Conservation (phyloP, 768 basidiomycete species). For the Phylloporus scabripes region DNA sequence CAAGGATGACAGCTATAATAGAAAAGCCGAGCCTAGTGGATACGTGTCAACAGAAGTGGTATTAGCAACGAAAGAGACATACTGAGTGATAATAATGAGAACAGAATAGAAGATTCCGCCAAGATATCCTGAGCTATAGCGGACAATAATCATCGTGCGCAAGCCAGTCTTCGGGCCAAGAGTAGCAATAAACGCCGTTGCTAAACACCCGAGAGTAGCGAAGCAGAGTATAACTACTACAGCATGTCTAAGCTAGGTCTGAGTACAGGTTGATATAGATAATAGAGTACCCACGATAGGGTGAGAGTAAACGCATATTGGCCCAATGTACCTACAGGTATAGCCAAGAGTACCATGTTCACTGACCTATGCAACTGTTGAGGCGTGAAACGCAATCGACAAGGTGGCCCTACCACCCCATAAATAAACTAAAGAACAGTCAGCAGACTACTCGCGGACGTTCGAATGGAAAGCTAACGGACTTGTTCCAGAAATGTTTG, state of each 20-base stretch:
- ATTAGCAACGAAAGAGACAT: neutral
- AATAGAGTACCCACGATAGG: conserved; percentile 31
- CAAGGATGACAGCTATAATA: conserved; percentile 45
- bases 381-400: neutral
- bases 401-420: conserved; percentile 38
- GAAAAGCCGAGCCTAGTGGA: conserved; percentile 42
- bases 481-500: conserved; percentile 44
- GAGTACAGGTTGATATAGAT: neutral
- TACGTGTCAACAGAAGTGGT: neutral
- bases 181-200: conserved; percentile 47
- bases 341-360: conserved; percentile 42
- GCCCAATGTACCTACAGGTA: conserved; percentile 47
- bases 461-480: conserved; percentile 9
- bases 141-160: conserved; percentile 48
- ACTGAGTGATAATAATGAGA: conserved; percentile 50
- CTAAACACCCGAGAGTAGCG: conserved; percentile 37
- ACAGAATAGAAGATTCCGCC: conserved; percentile 47
- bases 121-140: conserved; percentile 45
- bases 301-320: conserved; percentile 46
- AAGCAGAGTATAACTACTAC: conserved; percentile 44
- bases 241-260: conserved; percentile 31
- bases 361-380: conserved; percentile 34
- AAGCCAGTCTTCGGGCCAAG: conserved; percentile 50
- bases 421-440: conserved; percentile 31
- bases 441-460: neutral